These are phyloP conservation scores for Moricandia arvensis DNA, from an alignment of 345 rosid genomes.

Conservation along the genomic window DNA sequence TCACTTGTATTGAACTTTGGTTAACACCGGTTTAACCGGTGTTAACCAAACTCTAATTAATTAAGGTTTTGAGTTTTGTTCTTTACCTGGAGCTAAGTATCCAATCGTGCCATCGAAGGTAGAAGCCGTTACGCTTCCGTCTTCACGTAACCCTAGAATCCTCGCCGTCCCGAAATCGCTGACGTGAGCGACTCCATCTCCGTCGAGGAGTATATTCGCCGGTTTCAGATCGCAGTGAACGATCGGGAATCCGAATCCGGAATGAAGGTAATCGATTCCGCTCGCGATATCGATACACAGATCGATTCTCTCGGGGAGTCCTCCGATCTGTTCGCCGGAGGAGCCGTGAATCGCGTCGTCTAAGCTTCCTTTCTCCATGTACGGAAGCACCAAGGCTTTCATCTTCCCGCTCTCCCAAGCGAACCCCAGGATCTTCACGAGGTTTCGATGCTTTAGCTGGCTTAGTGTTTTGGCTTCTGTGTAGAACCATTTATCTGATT, in stretches of 20 bases:
- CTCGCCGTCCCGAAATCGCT: slow-evolving; percentile 97
- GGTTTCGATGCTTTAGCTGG: slow-evolving; percentile 68
- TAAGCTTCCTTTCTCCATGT: slow-evolving; percentile 79
- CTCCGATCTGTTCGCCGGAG: slow-evolving; percentile 42
- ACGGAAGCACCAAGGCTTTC: slow-evolving; percentile 73
- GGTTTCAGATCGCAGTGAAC: slow-evolving; percentile 92
- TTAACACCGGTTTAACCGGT: too few species aligned
- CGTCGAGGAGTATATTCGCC: slow-evolving; percentile 71
- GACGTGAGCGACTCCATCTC: slow-evolving; percentile 66
- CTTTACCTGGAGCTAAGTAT: slow-evolving; percentile 88
- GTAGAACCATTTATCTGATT: slow-evolving; percentile 70
- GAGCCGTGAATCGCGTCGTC: slow-evolving; percentile 55
- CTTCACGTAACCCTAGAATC: slow-evolving; percentile 61
- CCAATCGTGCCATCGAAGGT: slow-evolving; percentile 85
- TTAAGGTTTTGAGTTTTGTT: too few species aligned
- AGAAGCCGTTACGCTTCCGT: slow-evolving; percentile 48
- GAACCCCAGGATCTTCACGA: slow-evolving; percentile 75
- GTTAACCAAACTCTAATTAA: too few species aligned
- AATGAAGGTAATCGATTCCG: slow-evolving; percentile 75
- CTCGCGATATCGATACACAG: slow-evolving; percentile 58
- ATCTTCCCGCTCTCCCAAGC: slow-evolving; percentile 85
- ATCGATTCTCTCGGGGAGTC: slow-evolving; percentile 48
- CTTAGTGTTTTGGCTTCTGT: slow-evolving; percentile 72
- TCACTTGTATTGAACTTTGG: not conserved
- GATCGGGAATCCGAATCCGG: slow-evolving; percentile 67